A percentile compares a stretch with the other conserved stretches of the same genome.
These are phyloP conservation scores for Brassica napus DNA, from an alignment of 345 rosid genomes.

Conservation along the genomic window Da-Ae NC_063451.1:41521001-41521500, in stretches of 20 bases:
- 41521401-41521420: background rate
- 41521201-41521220: background rate
- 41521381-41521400: background rate
- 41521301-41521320: constrained; percentile 21
- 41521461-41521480: background rate
- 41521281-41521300: constrained; percentile 8
- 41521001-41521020: constrained; percentile 77
- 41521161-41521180: constrained; percentile 41
- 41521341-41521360: background rate
- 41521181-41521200: background rate
- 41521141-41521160: constrained; percentile 45
- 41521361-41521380: background rate
- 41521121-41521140: constrained; percentile 45
- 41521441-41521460: background rate
- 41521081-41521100: constrained; percentile 51
- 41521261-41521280: constrained; percentile 13
- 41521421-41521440: background rate
- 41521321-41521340: background rate
- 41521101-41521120: constrained; percentile 49
- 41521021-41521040: constrained; percentile 76
- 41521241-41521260: background rate
- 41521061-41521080: constrained; percentile 48
- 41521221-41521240: constrained; percentile 15
- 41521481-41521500: background rate
- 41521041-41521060: constrained; percentile 69